phyloP scores from a whole-genome alignment of 176 grass and related monocot genomes.

The Poa annua region DNA sequence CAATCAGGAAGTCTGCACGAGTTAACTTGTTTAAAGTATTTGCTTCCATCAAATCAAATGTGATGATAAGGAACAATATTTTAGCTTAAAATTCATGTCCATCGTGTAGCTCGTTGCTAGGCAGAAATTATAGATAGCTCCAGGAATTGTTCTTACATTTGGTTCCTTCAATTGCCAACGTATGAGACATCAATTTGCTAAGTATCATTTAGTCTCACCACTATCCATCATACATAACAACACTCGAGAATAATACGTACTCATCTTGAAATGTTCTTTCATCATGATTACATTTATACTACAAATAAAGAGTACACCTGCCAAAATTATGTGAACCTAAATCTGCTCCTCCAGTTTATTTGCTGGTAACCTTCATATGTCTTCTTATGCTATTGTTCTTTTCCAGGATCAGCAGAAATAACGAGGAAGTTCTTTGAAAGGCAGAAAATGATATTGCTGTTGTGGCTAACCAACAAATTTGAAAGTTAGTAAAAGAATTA shows the following conservation, averaged over 20 bases:
- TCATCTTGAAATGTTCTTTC: neutral
- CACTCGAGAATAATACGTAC: neutral
- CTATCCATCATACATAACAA: neutral
- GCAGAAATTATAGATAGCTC: conserved; percentile 9
- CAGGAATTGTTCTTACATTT: conserved; percentile 16
- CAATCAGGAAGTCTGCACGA: conserved; percentile 9
- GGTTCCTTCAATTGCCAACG: neutral
- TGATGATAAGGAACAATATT: neutral
- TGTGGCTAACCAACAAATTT: conserved; percentile 77
- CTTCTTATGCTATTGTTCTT: conserved; percentile 37
- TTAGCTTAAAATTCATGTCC: conserved; percentile 27
- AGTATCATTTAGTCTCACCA: conserved; percentile 1
- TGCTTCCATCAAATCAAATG: conserved; percentile 24
- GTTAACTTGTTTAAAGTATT: conserved; percentile 33
- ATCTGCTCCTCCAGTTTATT: conserved; percentile 29
- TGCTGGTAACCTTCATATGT: conserved; percentile 33
- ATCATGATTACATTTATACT: neutral
- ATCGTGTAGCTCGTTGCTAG: neutral
- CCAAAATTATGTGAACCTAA: neutral
- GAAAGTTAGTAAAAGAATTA: conserved; percentile 90
- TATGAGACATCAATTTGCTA: neutral
- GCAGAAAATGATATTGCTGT: conserved; percentile 82
- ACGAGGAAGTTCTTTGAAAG: conserved; percentile 88
- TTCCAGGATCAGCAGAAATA: conserved; percentile 85
- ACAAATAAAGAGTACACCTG: neutral